phyloP scores from a whole-genome alignment of 768 basidiomycete species.

The Peribolospora baueri region DNA sequence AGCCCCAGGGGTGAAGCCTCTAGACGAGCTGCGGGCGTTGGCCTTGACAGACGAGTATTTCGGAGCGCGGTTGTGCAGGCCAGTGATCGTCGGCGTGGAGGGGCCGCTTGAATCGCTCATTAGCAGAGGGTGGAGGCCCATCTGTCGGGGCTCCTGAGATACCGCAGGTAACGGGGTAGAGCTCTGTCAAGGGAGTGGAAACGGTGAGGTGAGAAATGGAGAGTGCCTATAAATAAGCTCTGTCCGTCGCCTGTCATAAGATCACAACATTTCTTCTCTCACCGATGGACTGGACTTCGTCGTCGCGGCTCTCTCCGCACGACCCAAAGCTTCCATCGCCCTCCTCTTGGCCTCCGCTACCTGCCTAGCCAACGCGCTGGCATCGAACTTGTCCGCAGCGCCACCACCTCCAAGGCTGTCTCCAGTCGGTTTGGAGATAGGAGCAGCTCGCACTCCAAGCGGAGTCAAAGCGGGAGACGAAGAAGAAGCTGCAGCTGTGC shows the following conservation, averaged over 20 bases:
- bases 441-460: constrained; percentile 19
- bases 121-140: no score
- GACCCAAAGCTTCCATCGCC: constrained; percentile 58
- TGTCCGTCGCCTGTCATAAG: constrained; percentile 30
- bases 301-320: constrained; percentile 24
- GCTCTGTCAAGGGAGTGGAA: background rate
- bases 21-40: no score
- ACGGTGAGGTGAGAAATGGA: background rate
- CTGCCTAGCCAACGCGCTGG: constrained; percentile 41
- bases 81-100: no score
- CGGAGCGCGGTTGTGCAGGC: no score
- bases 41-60: no score
- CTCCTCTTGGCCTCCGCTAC: constrained; percentile 68
- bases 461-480: constrained; percentile 16
- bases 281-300: constrained; percentile 50
- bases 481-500: constrained; percentile 9
- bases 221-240: background rate
- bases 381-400: constrained; percentile 13
- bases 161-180: constrained; percentile 22
- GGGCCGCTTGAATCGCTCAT: no score
- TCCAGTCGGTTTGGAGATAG: constrained; percentile 28
- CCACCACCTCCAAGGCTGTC: constrained; percentile 18
- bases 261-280: constrained; percentile 17
- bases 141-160: constrained; percentile 21
- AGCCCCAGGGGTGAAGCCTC: no score